These are phyloP conservation scores for Phytophthora kernoviae DNA, from an alignment of 352 stramenopile species.

Conservation along the genomic window DNA sequence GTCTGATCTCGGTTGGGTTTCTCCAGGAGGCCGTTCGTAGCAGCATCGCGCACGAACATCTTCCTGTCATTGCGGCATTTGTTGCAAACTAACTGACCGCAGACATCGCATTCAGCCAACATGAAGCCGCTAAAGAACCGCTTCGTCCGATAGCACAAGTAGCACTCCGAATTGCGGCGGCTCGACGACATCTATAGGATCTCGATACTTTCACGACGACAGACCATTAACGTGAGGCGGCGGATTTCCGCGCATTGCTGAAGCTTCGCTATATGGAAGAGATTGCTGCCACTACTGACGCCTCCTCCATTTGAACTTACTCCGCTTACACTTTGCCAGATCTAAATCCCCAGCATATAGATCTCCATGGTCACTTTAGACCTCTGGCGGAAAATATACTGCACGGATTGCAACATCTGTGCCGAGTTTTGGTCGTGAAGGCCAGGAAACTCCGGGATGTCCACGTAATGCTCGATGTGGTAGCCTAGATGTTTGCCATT, in stretches of 20 bases:
- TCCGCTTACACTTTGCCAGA: conserved; percentile 6
- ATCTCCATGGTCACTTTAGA: conserved; percentile 25
- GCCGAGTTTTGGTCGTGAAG: conserved; percentile 25
- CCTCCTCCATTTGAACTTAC: conserved; percentile 8
- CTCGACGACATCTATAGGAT: conserved; percentile 14
- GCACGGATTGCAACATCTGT: conserved; percentile 19
- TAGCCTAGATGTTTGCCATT: conserved; percentile 43
- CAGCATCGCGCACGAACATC: conserved; percentile 32
- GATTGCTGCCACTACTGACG: neutral
- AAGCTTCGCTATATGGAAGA: conserved; percentile 33
- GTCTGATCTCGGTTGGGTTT: conserved; percentile 32
- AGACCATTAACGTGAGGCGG: conserved; percentile 41
- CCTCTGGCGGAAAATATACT: conserved; percentile 48
- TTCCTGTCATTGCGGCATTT: conserved; percentile 53
- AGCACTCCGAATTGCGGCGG: conserved; percentile 23
- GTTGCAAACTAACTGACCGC: conserved; percentile 49
- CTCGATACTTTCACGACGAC: conserved; percentile 31
- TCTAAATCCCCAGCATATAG: conserved; percentile 35
- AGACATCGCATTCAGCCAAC: conserved; percentile 43
- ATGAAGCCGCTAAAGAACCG: conserved; percentile 42
- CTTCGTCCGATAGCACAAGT: conserved; percentile 35
- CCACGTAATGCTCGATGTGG: conserved; percentile 44
- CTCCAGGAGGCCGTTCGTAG: conserved; percentile 23
- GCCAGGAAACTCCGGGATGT: conserved; percentile 36
- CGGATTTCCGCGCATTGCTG: conserved; percentile 43